Base-by-base conservation (phyloP, 805 yeast genomes). In the Candida boidinii region DNA sequence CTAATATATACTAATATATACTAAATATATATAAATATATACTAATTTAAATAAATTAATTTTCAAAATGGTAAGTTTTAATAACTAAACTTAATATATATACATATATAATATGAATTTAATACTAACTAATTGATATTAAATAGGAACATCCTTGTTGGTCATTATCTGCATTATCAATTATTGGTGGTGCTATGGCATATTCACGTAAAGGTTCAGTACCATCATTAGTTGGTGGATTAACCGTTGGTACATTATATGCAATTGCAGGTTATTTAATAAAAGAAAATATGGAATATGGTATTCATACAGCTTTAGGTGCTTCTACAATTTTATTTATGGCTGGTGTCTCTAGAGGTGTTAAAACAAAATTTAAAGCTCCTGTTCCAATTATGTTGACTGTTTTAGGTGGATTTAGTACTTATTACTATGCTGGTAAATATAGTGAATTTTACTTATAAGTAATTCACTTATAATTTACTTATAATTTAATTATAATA, bases 191-290 rank as follows among this genome's bases (percentile, higher is more conserved):
- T 20, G 28, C 47, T 17, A 44, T 51, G 44, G 62, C 59, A 4
- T 57, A 48, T 33, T 42, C 45, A 38, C 75, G 76, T 33, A 80
- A 81, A 45, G 72, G 79, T 10, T 83, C 95, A 2, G 49, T 79
- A 23, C 94, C 94, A 16, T 85, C 95, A 0, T 65, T 88, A 34
- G 59, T 75, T 30, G 95, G 90, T 1, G 96, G 96, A 25, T 42
- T 72, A 8, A 56, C 76, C 2, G 62, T 82, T 41, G 66, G 81
- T 11, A 62, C 70, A 3, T 49, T 74, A 18, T 82, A 70, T 51
- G 82, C 80, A n/a, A 50, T 64, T 37, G 78, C 86, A 2, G 90
- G 94, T 13, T 83, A 85, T 56, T 65, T 88, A 43, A 61, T 86
- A 39, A 69, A 73, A 42, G 61, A 77, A 34, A 83, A 85, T 52